Conservation (phyloP, 1,139 yeast genomes). For the Taphrina deformans region DNA sequence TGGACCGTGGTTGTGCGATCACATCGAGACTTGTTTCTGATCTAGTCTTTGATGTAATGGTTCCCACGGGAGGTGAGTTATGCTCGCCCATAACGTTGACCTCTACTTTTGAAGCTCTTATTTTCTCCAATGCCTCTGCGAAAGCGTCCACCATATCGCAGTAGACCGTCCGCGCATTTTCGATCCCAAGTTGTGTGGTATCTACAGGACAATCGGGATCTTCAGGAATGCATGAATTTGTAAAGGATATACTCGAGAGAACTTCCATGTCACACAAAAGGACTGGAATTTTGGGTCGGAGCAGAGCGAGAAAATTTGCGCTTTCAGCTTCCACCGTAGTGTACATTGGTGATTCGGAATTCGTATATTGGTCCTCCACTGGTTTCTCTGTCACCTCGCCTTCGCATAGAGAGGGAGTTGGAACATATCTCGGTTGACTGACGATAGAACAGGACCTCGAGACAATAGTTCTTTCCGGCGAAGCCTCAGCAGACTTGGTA, state of each 20-base stretch:
- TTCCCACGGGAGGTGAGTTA: background rate
- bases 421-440: background rate
- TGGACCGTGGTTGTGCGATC: background rate
- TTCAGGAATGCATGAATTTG: background rate
- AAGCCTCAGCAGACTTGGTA: background rate
- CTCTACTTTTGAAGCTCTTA: background rate
- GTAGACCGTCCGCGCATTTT: background rate
- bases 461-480: background rate
- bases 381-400: background rate
- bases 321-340: background rate
- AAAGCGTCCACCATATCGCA: constrained; percentile 1
- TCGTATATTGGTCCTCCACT: background rate
- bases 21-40: background rate
- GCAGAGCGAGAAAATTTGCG: background rate
- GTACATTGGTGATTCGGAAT: background rate
- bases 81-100: background rate
- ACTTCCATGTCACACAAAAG: background rate
- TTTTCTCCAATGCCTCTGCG: background rate
- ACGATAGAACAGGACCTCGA: background rate
- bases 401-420: background rate
- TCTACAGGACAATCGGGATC: background rate
- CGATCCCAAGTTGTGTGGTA: background rate
- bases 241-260: background rate
- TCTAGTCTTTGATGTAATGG: background rate
- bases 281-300: background rate